Conservation (phyloP, 306 rosid genomes). For the Echinosophora koreensis region DNA sequence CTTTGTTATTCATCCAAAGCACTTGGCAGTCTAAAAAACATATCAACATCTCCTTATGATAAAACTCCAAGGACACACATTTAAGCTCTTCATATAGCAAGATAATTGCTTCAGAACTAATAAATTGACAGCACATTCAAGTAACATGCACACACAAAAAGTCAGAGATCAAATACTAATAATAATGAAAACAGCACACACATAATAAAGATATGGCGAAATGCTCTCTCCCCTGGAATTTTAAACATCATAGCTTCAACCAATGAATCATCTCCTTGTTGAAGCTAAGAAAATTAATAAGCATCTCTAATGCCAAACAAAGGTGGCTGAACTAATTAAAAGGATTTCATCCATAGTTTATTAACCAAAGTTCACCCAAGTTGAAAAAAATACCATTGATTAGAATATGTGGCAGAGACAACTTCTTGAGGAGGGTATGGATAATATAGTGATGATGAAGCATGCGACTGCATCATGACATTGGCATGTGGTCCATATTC, state of each 20-base stretch:
- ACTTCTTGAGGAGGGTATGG: constrained; percentile 41
- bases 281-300: constrained; percentile 17
- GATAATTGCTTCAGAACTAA: neutral
- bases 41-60: neutral
- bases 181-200: too few species aligned
- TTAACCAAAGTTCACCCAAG: constrained; percentile 28
- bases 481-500: constrained; percentile 34
- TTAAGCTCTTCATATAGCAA: neutral
- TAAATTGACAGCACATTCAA: constrained; percentile 38
- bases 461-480: constrained; percentile 33
- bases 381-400: constrained; percentile 49
- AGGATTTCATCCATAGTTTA: constrained; percentile 20
- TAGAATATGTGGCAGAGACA: constrained; percentile 18
- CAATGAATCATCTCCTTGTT: constrained; percentile 24
- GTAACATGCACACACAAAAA: neutral
- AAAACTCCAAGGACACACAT: neutral
- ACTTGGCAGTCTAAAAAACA: neutral
- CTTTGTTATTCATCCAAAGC: neutral
- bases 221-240: neutral
- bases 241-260: neutral
- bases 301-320: constrained; percentile 5
- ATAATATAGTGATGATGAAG: constrained; percentile 30
- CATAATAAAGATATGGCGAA: neutral
- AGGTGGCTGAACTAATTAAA: constrained; percentile 35
- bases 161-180: neutral